phyloP scores from a whole-genome alignment of 441 rosid species.

The Breynia disticha region DNA sequence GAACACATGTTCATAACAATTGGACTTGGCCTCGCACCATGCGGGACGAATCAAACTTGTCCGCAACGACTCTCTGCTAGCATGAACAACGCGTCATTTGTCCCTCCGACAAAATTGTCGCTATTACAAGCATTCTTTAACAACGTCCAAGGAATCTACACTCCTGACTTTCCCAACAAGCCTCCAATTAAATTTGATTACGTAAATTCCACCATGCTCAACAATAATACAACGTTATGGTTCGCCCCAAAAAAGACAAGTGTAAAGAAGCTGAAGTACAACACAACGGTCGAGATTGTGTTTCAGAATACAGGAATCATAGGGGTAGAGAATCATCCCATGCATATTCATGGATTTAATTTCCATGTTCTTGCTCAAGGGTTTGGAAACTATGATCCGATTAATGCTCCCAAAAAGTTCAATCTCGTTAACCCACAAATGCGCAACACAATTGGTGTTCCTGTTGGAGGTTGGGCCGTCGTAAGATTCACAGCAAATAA shows the following conservation, averaged over 20 bases:
- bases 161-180: conserved; percentile 47
- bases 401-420: conserved; percentile 32
- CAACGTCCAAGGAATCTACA: conserved; percentile 50
- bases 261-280: conserved; percentile 51
- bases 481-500: conserved; percentile 64
- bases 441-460: conserved; percentile 71
- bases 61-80: conserved; percentile 46
- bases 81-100: conserved; percentile 70
- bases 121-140: conserved; percentile 48
- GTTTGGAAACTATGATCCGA: conserved; percentile 62
- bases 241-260: conserved; percentile 48
- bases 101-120: conserved; percentile 36
- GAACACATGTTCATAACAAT: conserved; percentile 61
- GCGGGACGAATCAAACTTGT: conserved; percentile 40
- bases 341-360: conserved; percentile 75
- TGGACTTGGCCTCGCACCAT: conserved; percentile 40
- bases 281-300: conserved; percentile 60
- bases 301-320: conserved; percentile 63
- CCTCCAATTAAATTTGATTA: conserved; percentile 60
- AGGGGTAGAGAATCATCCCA: conserved; percentile 65
- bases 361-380: conserved; percentile 81
- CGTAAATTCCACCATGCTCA: conserved; percentile 30
- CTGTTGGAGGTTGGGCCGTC: conserved; percentile 88
- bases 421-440: conserved; percentile 49
- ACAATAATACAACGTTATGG: conserved; percentile 13